Conservation (phyloP, 495 filamentous ascomycete genomes). For the Neurospora cerealis region DNA sequence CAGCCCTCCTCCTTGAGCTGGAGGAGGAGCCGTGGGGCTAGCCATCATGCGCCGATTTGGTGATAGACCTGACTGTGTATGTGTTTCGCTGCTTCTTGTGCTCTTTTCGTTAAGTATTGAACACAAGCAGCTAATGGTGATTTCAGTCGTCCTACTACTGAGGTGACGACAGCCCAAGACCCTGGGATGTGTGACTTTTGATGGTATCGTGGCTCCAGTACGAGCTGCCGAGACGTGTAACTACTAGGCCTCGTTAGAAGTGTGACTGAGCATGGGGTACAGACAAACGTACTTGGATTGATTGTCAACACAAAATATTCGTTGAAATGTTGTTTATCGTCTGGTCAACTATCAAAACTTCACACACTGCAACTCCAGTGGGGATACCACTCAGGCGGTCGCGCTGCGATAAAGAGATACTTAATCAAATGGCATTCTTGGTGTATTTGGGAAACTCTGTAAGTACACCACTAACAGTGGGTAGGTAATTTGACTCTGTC, state of each 20-base stretch:
- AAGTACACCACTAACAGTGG: not conserved
- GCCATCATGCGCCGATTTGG: not conserved
- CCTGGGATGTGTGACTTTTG: not conserved
- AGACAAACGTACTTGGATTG: not conserved
- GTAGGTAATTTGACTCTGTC: not conserved
- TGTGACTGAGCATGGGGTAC: not conserved
- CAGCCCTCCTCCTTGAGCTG: conserved; percentile 27
- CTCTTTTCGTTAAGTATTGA: not conserved
- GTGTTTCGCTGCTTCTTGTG: not conserved
- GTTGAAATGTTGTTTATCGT: not conserved
- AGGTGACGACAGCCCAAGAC: not conserved
- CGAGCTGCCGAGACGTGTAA: not conserved
- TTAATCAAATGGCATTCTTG: not conserved
- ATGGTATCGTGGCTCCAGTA: not conserved
- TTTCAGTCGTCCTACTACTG: not conserved
- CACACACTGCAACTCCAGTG: not conserved
- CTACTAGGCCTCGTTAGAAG: not conserved
- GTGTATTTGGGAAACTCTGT: not conserved
- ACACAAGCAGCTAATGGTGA: not conserved
- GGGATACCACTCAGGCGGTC: not conserved
- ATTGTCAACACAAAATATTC: not conserved
- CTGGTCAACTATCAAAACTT: not conserved
- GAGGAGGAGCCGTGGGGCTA: not conserved
- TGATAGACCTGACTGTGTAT: not conserved
- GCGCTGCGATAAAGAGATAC: not conserved